Percentiles rank a stretch among this genome's conserved stretches.
Conservation (phyloP, 768 basidiomycete genomes). For the Phylloporus arenicola region DNA sequence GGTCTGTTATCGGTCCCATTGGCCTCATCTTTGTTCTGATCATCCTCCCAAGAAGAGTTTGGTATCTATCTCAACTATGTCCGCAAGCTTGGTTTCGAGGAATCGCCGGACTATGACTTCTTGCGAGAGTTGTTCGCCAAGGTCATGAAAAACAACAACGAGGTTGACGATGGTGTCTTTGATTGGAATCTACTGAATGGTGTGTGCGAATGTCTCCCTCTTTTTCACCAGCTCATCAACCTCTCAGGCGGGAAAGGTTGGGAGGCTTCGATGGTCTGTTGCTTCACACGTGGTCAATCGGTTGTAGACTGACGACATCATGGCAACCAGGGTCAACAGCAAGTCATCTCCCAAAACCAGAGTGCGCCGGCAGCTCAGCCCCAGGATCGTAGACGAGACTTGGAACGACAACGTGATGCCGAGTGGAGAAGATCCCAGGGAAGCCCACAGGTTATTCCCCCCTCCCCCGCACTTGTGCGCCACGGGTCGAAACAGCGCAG, state of each 20-base stretch:
- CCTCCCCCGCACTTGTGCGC: slow-evolving; percentile 75
- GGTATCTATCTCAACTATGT: slow-evolving; percentile 99
- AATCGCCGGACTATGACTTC: slow-evolving; percentile 99
- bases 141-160: slow-evolving; percentile 85
- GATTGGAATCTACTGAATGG: slow-evolving; percentile 96
- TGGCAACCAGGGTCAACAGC: slow-evolving; percentile 51
- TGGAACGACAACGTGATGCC: slow-evolving; percentile 44
- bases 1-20: slow-evolving; percentile 44
- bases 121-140: slow-evolving; percentile 91
- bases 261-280: slow-evolving; percentile 74
- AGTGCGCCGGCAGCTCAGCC: slow-evolving; percentile 42
- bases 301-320: slow-evolving; percentile 7
- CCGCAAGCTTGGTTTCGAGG: slow-evolving; percentile 97
- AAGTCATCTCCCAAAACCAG: slow-evolving; percentile 61
- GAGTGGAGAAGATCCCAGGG: slow-evolving; percentile 64
- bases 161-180: slow-evolving; percentile 88
- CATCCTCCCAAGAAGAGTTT: slow-evolving; percentile 74
- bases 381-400: slow-evolving; percentile 57
- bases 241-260: slow-evolving; percentile 82
- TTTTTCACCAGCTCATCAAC: slow-evolving; percentile 6
- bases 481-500: slow-evolving; percentile 70
- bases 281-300: neutral
- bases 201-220: slow-evolving; percentile 24
- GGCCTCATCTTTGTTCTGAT: slow-evolving; percentile 6
- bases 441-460: slow-evolving; percentile 53